Percentiles rank a stretch among this genome's conserved stretches.
Conservation (phyloP, 2,329 filamentous ascomycete genomes). For the Calonectria crousiana region DNA sequence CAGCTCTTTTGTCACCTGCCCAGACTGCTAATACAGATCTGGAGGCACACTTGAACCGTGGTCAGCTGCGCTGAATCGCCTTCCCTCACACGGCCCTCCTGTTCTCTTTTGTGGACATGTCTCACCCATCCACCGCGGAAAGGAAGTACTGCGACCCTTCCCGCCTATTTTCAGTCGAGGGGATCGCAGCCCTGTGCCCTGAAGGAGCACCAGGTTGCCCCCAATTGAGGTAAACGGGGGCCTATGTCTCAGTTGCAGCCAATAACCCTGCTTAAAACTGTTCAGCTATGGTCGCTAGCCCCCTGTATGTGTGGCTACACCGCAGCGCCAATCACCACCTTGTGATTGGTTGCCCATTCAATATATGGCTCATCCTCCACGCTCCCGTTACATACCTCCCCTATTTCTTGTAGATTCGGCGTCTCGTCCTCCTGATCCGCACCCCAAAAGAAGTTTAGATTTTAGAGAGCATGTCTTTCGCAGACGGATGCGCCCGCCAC, state of each 20-base stretch:
- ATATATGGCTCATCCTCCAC: neutral
- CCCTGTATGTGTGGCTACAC: neutral
- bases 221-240: neutral
- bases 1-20: no score
- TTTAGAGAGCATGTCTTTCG: neutral
- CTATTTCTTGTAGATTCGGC: neutral
- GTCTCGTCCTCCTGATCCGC: neutral
- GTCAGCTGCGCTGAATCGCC: no score
- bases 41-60: no score
- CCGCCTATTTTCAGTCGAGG: no score
- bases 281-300: neutral
- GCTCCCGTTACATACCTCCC: neutral
- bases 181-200: neutral
- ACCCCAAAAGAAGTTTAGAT: neutral
- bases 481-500: neutral
- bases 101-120: no score
- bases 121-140: no score
- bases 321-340: neutral
- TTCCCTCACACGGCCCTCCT: no score
- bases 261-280: no score
- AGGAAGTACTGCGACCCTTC: no score
- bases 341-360: neutral
- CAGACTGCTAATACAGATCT: no score
- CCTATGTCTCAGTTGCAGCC: neutral
- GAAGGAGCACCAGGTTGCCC: neutral